phyloP scores from a whole-genome alignment of 176 grass and related monocot species.

The Musa itinerans region DNA sequence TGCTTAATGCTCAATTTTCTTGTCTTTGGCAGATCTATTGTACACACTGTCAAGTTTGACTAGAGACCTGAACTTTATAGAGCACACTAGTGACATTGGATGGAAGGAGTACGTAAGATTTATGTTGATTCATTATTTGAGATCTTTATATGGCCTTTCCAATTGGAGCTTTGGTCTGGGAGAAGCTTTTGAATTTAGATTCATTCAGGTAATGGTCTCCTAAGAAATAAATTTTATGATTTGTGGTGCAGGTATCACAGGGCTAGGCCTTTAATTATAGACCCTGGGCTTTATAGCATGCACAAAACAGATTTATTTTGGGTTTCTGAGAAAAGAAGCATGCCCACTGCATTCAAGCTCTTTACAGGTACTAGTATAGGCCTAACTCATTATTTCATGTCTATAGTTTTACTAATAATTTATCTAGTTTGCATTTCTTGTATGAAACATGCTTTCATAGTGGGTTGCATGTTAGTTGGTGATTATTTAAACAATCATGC shows the following conservation, averaged over 20 bases:
- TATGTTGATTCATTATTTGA: not conserved
- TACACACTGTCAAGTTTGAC: constrained; percentile 58
- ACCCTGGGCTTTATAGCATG: constrained; percentile 83
- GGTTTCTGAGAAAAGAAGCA: constrained; percentile 84
- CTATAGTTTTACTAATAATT: not conserved
- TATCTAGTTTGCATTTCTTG: not conserved
- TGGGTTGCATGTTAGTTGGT: not conserved
- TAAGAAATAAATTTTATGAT: not conserved
- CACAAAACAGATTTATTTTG: constrained; percentile 94
- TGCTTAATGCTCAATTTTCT: not conserved
- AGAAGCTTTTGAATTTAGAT: not conserved
- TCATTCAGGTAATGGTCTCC: not conserved
- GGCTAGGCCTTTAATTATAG: constrained; percentile 92
- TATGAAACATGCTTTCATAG: not conserved
- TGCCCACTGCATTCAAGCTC: constrained; percentile 96
- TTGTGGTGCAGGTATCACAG: constrained; percentile 67
- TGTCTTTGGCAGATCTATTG: constrained; percentile 52
- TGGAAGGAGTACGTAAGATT: constrained; percentile 46
- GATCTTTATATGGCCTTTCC: not conserved
- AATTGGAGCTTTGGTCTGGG: not conserved
- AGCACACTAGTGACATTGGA: constrained; percentile 70
- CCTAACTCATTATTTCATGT: not conserved
- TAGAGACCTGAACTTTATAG: constrained; percentile 65
- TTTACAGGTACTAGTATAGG: constrained; percentile 57
- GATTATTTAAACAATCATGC: not conserved